Conservation (phyloP, 495 filamentous ascomycete species). For the Collariella sp. region DNA sequence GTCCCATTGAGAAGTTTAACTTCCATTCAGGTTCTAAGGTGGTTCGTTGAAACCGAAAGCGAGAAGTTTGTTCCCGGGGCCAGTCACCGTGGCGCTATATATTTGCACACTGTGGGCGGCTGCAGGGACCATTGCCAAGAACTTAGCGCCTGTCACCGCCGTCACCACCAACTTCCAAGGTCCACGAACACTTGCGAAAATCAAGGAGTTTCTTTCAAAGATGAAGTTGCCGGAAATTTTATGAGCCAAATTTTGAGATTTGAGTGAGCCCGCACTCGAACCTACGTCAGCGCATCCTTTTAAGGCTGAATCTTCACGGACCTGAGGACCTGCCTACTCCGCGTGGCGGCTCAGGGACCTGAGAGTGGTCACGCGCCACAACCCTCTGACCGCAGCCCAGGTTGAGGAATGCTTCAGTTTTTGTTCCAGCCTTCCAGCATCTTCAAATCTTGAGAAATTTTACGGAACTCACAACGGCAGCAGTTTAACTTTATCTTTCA, state of each 20-base stretch:
- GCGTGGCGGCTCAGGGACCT: conserved; percentile 5
- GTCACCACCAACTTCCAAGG: not conserved
- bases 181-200: too few relatives aligned
- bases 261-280: too few relatives aligned
- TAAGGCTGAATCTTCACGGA: not conserved
- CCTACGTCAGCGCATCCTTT: not conserved
- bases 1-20: too few relatives aligned
- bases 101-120: not conserved
- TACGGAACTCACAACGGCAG: too few relatives aligned
- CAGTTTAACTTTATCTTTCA: too few relatives aligned
- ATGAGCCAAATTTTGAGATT: too few relatives aligned
- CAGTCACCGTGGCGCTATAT: not conserved
- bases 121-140: not conserved
- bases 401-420: too few relatives aligned
- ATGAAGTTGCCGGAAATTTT: not conserved
- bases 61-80: not conserved
- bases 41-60: too few relatives aligned
- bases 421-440: not conserved
- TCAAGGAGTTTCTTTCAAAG: too few relatives aligned
- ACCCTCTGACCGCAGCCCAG: not conserved
- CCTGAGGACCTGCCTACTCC: too few relatives aligned
- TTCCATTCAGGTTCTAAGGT: too few relatives aligned
- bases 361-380: conserved; percentile 18
- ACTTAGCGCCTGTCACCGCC: not conserved
- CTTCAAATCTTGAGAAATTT: not conserved